These are phyloP conservation scores for Trichoderma harzianum DNA, from an alignment of 2,329 filamentous ascomycete genomes.

Conservation along the genomic window DNA sequence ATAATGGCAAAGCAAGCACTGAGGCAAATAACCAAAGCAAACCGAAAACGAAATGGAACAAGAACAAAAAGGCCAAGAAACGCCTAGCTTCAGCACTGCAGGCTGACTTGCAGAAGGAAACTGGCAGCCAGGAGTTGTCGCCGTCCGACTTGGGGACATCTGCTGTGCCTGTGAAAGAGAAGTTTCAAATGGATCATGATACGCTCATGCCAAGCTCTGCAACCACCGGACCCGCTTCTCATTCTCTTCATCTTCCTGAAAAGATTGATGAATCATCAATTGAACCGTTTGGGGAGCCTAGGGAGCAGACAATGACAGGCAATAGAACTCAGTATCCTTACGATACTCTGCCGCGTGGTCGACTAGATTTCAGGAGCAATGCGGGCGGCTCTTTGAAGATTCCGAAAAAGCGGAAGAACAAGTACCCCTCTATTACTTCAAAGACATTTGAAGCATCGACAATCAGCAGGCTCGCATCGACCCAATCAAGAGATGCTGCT, in stretches of 20 bases:
- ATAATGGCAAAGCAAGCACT: not conserved
- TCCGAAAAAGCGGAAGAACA: conserved; percentile 30
- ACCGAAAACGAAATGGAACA: conserved; percentile 15
- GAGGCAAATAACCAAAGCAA: not conserved
- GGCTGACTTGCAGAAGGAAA: not conserved
- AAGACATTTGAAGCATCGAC: conserved; percentile 8
- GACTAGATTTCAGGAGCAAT: conserved; percentile 26
- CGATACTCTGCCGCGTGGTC: conserved; percentile 18
- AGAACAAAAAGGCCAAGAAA: conserved; percentile 28
- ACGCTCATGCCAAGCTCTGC: not conserved
- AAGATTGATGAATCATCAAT: conserved; percentile 19
- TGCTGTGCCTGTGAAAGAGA: not conserved
- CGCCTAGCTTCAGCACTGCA: conserved; percentile 6
- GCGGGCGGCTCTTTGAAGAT: conserved; percentile 35
- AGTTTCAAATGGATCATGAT: not conserved
- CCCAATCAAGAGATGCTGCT: conserved; percentile 22
- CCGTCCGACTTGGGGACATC: not conserved
- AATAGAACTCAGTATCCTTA: not conserved
- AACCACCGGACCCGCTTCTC: not conserved
- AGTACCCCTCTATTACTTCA: not conserved
- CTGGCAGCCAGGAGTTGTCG: not conserved
- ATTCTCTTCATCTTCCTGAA: conserved; percentile 3
- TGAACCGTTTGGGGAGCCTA: not conserved
- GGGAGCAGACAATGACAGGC: not conserved
- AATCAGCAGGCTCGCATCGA: not conserved